A percentile compares a stretch with the other conserved stretches of the same genome.
These are phyloP conservation scores for Trametes maxima DNA, from an alignment of 768 basidiomycete genomes.

Conservation along the genomic window DNA sequence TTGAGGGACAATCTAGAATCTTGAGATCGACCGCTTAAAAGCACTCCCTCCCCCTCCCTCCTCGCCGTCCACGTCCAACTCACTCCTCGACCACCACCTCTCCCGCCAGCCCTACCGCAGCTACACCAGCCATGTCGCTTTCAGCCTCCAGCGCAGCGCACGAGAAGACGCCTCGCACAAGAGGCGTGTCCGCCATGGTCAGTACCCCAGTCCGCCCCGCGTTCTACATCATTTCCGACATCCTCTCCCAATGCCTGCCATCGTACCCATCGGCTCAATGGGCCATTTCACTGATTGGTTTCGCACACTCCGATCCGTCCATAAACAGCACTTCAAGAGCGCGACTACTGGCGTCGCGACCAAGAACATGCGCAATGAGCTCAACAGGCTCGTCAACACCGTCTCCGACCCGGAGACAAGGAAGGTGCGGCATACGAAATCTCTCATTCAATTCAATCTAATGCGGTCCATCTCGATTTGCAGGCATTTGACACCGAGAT, in stretches of 20 bases:
- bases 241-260: background rate
- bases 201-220: slow-evolving; percentile 13
- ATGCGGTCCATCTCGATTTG: slow-evolving; percentile 11
- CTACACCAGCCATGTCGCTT: slow-evolving; percentile 6
- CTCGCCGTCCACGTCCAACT: background rate
- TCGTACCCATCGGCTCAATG: slow-evolving; percentile 13
- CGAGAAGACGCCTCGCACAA: slow-evolving; percentile 31
- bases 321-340: slow-evolving; percentile 39
- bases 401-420: slow-evolving; percentile 79
- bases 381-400: slow-evolving; percentile 65
- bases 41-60: background rate
- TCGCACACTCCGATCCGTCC: slow-evolving; percentile 38
- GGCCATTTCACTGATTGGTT: slow-evolving; percentile 30
- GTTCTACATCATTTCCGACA: background rate
- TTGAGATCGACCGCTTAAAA: background rate
- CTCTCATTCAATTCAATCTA: background rate
- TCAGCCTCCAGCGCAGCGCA: slow-evolving; percentile 11
- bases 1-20: background rate
- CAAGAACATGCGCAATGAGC: slow-evolving; percentile 67
- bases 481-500: slow-evolving; percentile 94
- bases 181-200: slow-evolving; percentile 35
- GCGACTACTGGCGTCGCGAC: slow-evolving; percentile 51
- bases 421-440: slow-evolving; percentile 56
- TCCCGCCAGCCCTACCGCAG: background rate
- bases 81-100: background rate